Conservation (phyloP, 2,329 filamentous ascomycete genomes). For the Apiospora sp. region DNA sequence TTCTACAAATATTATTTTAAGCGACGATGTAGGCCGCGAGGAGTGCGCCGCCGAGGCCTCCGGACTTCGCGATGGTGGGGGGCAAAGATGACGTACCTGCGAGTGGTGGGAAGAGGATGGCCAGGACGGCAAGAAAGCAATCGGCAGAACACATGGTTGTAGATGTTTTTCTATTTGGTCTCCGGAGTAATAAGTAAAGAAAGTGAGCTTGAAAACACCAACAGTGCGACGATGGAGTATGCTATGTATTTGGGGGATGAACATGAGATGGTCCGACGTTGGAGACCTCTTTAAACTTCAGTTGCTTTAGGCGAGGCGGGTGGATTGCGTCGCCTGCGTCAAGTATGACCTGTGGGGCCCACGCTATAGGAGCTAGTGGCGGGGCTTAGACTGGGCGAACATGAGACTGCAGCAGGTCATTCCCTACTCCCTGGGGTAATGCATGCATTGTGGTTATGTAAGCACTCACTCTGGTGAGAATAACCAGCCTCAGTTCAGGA, state of each 20-base stretch:
- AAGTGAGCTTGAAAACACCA: background rate
- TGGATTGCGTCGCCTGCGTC: constrained; percentile 14
- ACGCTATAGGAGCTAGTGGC: background rate
- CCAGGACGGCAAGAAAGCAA: constrained; percentile 69
- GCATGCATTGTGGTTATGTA: background rate
- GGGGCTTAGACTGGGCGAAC: constrained; percentile 5
- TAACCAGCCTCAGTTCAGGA: no score
- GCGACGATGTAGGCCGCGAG: background rate
- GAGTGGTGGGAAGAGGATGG: constrained; percentile 71
- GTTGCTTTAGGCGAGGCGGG: background rate
- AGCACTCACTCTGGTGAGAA: background rate
- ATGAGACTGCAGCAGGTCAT: background rate
- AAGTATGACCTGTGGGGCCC: constrained; percentile 9
- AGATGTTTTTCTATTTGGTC: background rate
- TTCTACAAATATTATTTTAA: background rate
- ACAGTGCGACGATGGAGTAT: constrained; percentile 7
- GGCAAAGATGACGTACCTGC: constrained; percentile 59
- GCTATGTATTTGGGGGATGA: constrained; percentile 5
- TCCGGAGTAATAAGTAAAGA: background rate
- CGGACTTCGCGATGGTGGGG: constrained; percentile 25
- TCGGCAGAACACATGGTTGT: constrained; percentile 65
- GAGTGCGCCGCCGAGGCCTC: constrained; percentile 8
- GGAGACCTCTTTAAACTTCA: constrained; percentile 6
- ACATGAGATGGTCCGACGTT: constrained; percentile 2
- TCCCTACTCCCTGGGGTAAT: background rate